Conservation (phyloP, 768 basidiomycete genomes). For the Lentinula raphanica region DNA sequence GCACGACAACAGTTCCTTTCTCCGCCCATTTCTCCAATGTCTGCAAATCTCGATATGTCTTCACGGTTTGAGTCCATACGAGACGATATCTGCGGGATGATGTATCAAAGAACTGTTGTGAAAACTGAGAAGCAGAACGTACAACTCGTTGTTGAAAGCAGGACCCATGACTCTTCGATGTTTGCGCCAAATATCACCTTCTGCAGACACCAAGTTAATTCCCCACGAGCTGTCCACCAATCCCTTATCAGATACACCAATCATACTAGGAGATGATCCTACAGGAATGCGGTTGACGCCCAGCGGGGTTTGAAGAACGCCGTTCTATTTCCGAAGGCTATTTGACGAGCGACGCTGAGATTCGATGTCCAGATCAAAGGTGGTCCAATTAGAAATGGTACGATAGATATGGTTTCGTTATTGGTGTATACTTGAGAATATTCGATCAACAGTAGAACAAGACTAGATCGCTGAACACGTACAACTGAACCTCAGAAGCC, state of each 20-base stretch:
- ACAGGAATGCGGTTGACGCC: slow-evolving; percentile 28
- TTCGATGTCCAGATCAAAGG: slow-evolving; percentile 38
- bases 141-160: slow-evolving; percentile 39
- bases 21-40: slow-evolving; percentile 28
- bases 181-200: slow-evolving; percentile 39
- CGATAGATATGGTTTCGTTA: slow-evolving; percentile 36
- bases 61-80: slow-evolving; percentile 35
- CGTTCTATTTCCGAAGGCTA: slow-evolving; percentile 31
- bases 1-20: slow-evolving; percentile 23
- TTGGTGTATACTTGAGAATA: slow-evolving; percentile 28
- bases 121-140: slow-evolving; percentile 6
- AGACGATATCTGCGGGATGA: slow-evolving; percentile 28
- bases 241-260: background rate
- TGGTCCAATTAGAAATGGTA: slow-evolving; percentile 32
- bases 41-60: slow-evolving; percentile 35
- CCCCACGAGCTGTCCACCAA: slow-evolving; percentile 29
- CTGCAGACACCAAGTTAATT: slow-evolving; percentile 37
- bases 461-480: slow-evolving; percentile 9
- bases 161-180: slow-evolving; percentile 41
- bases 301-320: slow-evolving; percentile 35
- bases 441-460: background rate
- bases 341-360: slow-evolving; percentile 42
- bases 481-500: slow-evolving; percentile 31
- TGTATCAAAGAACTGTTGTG: background rate
- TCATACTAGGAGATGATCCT: slow-evolving; percentile 7